Conservation (phyloP, 768 basidiomycete species). For the Calocybe gangraenosa region DNA sequence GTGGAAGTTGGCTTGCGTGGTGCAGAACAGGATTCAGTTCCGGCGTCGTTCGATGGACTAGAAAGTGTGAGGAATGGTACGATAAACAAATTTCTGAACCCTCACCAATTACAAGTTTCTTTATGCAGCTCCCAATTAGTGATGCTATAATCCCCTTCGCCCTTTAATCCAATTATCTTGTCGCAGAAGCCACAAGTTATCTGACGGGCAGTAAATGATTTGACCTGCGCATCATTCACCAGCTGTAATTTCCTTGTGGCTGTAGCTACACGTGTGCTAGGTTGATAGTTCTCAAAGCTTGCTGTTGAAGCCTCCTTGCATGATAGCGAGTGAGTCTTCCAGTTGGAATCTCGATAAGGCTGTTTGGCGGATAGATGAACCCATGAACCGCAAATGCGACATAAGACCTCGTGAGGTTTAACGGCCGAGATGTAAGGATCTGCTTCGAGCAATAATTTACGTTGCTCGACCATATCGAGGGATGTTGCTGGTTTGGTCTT, state of each 20-base stretch:
- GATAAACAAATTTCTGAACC: background rate
- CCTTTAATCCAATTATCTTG: constrained; percentile 36
- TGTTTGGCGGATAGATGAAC: constrained; percentile 41
- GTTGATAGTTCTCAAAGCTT: constrained; percentile 31
- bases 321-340: constrained; percentile 47
- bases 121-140: constrained; percentile 65
- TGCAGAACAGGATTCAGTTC: background rate
- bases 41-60: constrained; percentile 2
- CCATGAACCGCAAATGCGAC: constrained; percentile 63
- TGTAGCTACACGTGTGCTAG: constrained; percentile 55
- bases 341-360: constrained; percentile 44
- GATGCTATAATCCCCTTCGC: constrained; percentile 56
- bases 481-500: constrained; percentile 4
- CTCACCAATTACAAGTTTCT: constrained; percentile 31
- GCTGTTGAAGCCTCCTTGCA: constrained; percentile 36
- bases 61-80: background rate
- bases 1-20: constrained; percentile 4
- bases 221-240: constrained; percentile 62
- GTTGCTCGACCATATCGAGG: constrained; percentile 34
- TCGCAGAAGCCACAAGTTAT: constrained; percentile 55
- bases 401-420: constrained; percentile 48
- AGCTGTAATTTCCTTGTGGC: constrained; percentile 59
- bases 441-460: constrained; percentile 46
- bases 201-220: constrained; percentile 36
- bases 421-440: constrained; percentile 51